Evolutionary conservation across 192 early-diverging fungal genomes (phyloP), one percentile per base, ranked within the genome.

Genomic region (Gigaspora rosea): DNA sequence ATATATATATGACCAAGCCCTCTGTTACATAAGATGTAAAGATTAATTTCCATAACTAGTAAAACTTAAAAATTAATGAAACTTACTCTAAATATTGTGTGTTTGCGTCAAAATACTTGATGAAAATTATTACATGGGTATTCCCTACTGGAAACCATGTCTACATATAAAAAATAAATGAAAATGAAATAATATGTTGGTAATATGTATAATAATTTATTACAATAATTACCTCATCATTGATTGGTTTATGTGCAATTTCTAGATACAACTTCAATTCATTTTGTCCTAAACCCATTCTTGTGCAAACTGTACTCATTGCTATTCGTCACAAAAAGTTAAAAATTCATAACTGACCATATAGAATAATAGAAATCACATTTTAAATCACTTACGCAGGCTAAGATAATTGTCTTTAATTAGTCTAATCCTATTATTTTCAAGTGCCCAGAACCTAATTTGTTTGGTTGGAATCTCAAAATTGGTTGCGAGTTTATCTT

Each of bases 401-500:
- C 77, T 77, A 49, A 81, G 67, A 59, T 92, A 85, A 10, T 78
- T 51, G 27, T 85, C 83, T n/a, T 84, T 78, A 61, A 93, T 87
- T 18, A 92, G 90, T 80, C 91, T 91, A 86, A 98, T 99, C 79
- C 95, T 91, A 8, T 96, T 90, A 20, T 91, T 91, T 16, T 93
- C 90, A 76, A 98, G 83, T 0, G 85, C 84, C 97, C 96, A 99
- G 62, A 97, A 78, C 10, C 95, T 88, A 64, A 96, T 85, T 50
- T 86, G 81, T 16, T 85, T 2, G 41, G 41, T 41, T 33, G 46
- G n/a, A 66, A 56, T 35, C 11, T 46, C 46, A 35, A 13, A n/a
- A 67, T n/a, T 16, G 58, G 7, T 7, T 41, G 41, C 41, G 2
- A 27, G 27, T 27, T 27, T 27, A 27, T 82, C 71, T 81, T 90